Conservation (phyloP, 169 alveolate genomes). For the Fabrea salina region DNA sequence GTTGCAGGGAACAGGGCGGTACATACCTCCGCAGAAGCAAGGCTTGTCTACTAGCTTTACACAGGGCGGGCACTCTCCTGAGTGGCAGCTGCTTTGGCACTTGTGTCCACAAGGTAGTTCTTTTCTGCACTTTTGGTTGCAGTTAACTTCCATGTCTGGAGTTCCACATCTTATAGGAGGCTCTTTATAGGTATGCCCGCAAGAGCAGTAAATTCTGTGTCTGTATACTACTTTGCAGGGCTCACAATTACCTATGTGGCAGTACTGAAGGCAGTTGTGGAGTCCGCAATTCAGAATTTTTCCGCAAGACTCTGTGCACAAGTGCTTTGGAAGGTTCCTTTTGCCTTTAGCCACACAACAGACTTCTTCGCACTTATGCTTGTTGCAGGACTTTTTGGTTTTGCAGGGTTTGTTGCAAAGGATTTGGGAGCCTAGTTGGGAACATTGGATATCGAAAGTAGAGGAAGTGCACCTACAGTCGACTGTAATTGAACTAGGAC, state of each 20-base stretch:
- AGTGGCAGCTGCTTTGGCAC: constrained; percentile 74
- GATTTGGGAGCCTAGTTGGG: constrained; percentile 46
- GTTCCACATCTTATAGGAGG: constrained; percentile 87
- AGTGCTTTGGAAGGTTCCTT: constrained; percentile 73
- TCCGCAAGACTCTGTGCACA: constrained; percentile 79
- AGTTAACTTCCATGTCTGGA: constrained; percentile 46
- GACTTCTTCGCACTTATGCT: constrained; percentile 78
- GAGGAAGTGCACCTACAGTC: constrained; percentile 73
- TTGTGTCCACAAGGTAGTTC: constrained; percentile 75
- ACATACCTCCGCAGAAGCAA: constrained; percentile 71
- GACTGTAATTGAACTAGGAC: constrained; percentile 64
- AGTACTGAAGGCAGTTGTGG: constrained; percentile 79
- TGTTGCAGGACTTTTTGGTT: constrained; percentile 73
- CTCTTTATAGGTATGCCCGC: constrained; percentile 72
- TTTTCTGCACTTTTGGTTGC: constrained; percentile 60
- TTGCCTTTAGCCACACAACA: constrained; percentile 78
- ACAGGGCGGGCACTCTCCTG: constrained; percentile 82
- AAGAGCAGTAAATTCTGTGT: constrained; percentile 75
- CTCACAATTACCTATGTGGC: constrained; percentile 83
- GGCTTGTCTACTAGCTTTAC: constrained; percentile 50
- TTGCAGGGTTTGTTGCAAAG: constrained; percentile 79
- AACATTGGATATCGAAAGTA: constrained; percentile 62
- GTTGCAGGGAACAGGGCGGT: constrained; percentile 35
- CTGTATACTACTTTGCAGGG: constrained; percentile 75
- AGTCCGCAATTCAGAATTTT: constrained; percentile 77